Conservation (phyloP, 345 rosid genomes). For the Eucalyptus marginata region DNA sequence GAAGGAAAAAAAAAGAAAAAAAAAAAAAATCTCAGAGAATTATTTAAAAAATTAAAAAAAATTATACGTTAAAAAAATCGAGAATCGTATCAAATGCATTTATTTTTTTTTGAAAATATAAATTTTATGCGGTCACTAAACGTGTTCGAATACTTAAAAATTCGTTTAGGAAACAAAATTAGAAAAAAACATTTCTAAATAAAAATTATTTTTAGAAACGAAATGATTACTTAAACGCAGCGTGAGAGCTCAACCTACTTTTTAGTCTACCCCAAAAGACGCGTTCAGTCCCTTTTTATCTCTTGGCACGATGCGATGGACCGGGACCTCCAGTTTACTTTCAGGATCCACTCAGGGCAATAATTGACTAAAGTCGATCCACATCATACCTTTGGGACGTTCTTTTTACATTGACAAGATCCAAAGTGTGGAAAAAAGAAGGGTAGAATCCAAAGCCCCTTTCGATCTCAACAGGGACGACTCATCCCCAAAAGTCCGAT, state of each 20-base stretch:
- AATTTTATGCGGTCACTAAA: rapidly evolving
- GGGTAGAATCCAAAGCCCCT: neutral
- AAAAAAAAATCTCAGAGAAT: too few species aligned
- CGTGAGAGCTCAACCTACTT: rapidly evolving
- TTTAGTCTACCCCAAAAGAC: neutral
- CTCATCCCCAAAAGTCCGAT: neutral
- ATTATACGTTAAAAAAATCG: too few species aligned
- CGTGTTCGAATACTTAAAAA: rapidly evolving
- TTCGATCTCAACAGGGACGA: neutral
- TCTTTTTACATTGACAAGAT: neutral
- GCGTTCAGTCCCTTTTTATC: neutral
- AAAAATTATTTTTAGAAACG: rapidly evolving
- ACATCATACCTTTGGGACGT: neutral
- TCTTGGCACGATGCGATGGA: neutral
- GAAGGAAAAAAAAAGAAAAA: too few species aligned
- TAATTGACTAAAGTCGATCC: neutral
- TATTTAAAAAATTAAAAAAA: too few species aligned
- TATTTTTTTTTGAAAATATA: rapidly evolving
- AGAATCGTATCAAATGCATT: rapidly evolving
- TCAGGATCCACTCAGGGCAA: neutral
- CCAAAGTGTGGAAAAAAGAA: neutral
- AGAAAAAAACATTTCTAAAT: rapidly evolving
- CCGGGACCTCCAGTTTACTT: neutral
- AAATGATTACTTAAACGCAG: too few species aligned
- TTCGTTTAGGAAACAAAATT: rapidly evolving